phyloP scores from a whole-genome alignment of 2,329 filamentous ascomycete species.

The Aciculosporium take region DNA sequence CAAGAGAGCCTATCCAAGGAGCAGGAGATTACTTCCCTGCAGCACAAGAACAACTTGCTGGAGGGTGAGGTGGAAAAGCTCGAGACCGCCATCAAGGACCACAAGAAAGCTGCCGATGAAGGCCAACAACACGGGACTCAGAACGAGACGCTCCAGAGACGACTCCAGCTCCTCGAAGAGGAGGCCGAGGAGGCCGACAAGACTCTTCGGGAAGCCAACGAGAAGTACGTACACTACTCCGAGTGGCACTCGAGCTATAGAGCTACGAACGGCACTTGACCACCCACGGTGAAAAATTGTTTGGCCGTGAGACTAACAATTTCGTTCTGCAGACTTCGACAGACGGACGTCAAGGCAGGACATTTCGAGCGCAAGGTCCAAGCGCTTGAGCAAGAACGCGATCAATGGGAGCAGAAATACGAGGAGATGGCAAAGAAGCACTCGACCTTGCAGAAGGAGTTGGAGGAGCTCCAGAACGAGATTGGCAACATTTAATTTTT shows the following conservation, averaged over 20 bases:
- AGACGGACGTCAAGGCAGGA: conserved; percentile 97
- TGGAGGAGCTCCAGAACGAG: conserved; percentile 79
- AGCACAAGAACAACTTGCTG: conserved; percentile 87
- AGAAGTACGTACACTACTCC: conserved; percentile 59
- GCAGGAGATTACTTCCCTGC: conserved; percentile 92
- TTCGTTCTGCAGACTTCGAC: conserved; percentile 58
- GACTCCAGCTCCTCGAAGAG: conserved; percentile 91
- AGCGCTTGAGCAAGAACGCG: conserved; percentile 79
- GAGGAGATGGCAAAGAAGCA: conserved; percentile 96
- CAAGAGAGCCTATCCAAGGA: conserved; percentile 94
- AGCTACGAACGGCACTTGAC: background rate
- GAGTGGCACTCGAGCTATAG: background rate
- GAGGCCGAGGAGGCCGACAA: conserved; percentile 95
- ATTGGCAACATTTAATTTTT: conserved; percentile 74
- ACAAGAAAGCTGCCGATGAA: conserved; percentile 76
- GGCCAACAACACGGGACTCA: conserved; percentile 71
- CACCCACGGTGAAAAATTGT: background rate
- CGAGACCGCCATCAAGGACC: conserved; percentile 67
- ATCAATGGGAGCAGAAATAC: conserved; percentile 95
- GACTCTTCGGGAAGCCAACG: conserved; percentile 91
- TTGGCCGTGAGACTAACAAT: conserved; percentile 8
- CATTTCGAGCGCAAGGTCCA: conserved; percentile 99
- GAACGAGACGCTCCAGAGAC: conserved; percentile 82
- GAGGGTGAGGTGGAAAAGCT: conserved; percentile 88
- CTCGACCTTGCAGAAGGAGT: conserved; percentile 67